Evolutionary conservation across 306 rosid species (phyloP).

Genomic region (Pyrus betulifolia): DNA sequence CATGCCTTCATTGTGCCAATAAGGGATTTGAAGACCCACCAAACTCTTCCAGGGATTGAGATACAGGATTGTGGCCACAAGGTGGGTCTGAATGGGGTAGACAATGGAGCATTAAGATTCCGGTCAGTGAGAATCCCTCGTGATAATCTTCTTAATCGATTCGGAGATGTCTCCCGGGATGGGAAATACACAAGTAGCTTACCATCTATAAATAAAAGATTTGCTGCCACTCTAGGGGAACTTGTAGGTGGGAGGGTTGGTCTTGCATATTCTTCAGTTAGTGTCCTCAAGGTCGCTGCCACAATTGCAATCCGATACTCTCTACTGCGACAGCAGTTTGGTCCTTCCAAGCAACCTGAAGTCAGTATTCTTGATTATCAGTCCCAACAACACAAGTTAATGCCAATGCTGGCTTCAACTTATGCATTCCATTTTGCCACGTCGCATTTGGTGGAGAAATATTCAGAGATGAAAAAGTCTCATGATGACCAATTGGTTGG

Average conservation of each 20-base stretch:
- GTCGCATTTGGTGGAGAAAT: constrained; percentile 57
- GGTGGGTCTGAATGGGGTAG: constrained; percentile 93
- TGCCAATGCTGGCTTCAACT: constrained; percentile 98
- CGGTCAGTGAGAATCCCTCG: constrained; percentile 83
- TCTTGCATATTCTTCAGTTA: constrained; percentile 84
- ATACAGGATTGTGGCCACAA: constrained; percentile 95
- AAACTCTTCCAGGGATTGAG: constrained; percentile 89
- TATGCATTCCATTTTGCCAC: constrained; percentile 88
- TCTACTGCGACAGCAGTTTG: constrained; percentile 87
- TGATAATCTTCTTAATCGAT: constrained; percentile 87
- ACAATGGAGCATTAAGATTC: constrained; percentile 89
- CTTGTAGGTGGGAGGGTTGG: constrained; percentile 98
- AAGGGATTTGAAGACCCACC: constrained; percentile 78
- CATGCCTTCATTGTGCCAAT: constrained; percentile 94
- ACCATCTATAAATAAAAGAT: constrained; percentile 73
- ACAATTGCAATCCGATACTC: constrained; percentile 84
- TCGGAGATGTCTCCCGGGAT: constrained; percentile 89
- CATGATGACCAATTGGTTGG: constrained; percentile 73
- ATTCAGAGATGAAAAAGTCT: constrained; percentile 73
- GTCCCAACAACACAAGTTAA: constrained; percentile 95
- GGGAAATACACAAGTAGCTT: constrained; percentile 82
- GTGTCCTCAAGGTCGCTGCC: constrained; percentile 75
- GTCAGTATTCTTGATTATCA: constrained; percentile 85
- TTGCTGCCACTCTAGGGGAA: constrained; percentile 91
- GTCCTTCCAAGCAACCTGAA: constrained; percentile 91